A percentile compares a stretch with the other conserved stretches of the same genome.
phyloP scores from a whole-genome alignment of 257 asterid genomes.

The Solanum lycopersicoides region DNA sequence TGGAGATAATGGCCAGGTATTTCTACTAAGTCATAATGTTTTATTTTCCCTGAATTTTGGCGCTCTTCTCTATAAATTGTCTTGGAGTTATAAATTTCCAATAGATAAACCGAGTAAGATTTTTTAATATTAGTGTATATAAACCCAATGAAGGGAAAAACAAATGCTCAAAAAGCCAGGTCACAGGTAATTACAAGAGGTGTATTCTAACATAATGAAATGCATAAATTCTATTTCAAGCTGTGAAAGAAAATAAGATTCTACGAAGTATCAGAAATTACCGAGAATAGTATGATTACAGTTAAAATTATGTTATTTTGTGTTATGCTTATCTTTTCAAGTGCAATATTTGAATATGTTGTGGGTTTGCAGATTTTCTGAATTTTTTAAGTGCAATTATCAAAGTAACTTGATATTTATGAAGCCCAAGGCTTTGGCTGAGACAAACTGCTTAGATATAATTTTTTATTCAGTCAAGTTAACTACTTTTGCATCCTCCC shows the following conservation, averaged over 20 bases:
- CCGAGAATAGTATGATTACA: neutral
- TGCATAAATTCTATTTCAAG: neutral
- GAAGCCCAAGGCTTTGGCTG: neutral
- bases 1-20: slow-evolving; percentile 34
- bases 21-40: neutral
- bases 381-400: neutral
- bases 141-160: neutral
- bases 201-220: neutral
- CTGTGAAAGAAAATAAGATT: neutral
- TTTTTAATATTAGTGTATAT: neutral
- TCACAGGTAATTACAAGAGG: neutral
- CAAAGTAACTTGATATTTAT: neutral
- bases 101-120: neutral
- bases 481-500: neutral
- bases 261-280: neutral
- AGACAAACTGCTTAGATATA: neutral
- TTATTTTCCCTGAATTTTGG: neutral
- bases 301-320: neutral
- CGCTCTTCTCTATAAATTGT: neutral
- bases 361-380: neutral
- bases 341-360: neutral
- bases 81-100: neutral
- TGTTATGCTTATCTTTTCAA: neutral
- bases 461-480: neutral
- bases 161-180: neutral